These are phyloP conservation scores for Tuber calosporum DNA, from an alignment of 495 filamentous ascomycete genomes.

Conservation along the genomic window DNA sequence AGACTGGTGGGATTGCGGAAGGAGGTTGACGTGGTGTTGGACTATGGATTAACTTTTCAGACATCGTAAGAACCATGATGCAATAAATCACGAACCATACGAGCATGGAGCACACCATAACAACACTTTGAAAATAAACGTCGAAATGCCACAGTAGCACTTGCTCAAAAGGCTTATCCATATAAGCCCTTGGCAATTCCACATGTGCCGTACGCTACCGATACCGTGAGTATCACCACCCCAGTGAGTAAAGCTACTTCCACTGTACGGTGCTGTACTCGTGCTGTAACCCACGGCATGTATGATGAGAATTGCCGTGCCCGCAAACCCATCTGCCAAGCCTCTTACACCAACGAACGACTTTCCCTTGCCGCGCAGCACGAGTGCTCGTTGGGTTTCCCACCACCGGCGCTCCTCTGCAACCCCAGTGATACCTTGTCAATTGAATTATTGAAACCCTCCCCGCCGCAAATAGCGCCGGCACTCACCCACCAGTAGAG, in stretches of 20 bases:
- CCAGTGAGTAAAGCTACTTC: not conserved
- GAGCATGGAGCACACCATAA: not conserved
- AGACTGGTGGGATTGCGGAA: not conserved
- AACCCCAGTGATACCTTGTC: no score
- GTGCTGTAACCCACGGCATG: no score
- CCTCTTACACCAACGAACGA: not conserved
- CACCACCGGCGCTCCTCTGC: not conserved
- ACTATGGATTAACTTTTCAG: not conserved
- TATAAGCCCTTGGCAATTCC: not conserved
- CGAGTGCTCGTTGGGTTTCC: not conserved
- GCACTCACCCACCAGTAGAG: not conserved
- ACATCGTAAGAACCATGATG: not conserved
- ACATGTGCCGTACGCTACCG: not conserved
- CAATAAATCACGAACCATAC: not conserved
- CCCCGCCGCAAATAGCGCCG: not conserved
- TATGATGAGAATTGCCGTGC: no score
- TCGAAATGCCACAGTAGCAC: not conserved
- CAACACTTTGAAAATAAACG: not conserved
- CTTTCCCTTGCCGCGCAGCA: not conserved
- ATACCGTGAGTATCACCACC: not conserved
- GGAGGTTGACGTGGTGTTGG: not conserved
- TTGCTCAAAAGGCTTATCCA: not conserved
- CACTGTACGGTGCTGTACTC: not conserved
- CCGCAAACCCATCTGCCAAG: no score
- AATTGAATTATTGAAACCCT: no score